phyloP scores from a whole-genome alignment of 352 stramenopile species.

The Globisporangium recalcitrans region DNA sequence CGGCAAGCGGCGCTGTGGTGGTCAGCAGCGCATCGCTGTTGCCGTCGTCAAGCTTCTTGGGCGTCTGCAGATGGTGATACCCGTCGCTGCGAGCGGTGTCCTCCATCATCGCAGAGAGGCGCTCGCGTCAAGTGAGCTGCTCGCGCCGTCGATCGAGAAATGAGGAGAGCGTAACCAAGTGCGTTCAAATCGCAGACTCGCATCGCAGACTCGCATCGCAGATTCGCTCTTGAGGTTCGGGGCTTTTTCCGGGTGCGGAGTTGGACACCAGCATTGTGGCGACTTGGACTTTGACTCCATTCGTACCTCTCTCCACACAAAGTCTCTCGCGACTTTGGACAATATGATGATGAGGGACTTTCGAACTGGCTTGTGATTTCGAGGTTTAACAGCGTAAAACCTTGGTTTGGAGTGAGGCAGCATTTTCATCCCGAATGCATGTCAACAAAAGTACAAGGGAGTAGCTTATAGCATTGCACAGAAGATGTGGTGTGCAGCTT shows the following conservation, averaged over 20 bases:
- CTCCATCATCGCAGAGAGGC: neutral
- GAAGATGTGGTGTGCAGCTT: too few relatives aligned
- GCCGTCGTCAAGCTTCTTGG: neutral
- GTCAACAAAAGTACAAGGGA: too few relatives aligned
- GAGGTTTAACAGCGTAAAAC: neutral
- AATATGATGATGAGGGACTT: neutral
- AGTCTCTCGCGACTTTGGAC: neutral
- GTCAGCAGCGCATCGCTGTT: neutral
- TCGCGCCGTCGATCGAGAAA: neutral
- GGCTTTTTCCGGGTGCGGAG: neutral
- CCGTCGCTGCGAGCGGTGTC: neutral
- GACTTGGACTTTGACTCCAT: too few relatives aligned
- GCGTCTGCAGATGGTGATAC: slow-evolving; percentile 6
- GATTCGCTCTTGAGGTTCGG: neutral
- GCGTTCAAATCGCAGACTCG: too few relatives aligned
- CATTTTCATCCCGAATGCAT: neutral
- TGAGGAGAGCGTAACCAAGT: neutral
- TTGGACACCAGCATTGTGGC: neutral
- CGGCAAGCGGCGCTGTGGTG: neutral
- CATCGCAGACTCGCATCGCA: too few relatives aligned
- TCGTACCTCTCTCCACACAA: neutral
- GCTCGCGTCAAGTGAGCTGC: neutral
- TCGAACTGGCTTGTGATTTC: slow-evolving; percentile 1
- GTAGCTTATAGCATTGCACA: too few relatives aligned
- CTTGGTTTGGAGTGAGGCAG: neutral